phyloP scores from a whole-genome alignment of 805 yeast species.

The Scheffersomyces ergatensis region DNA sequence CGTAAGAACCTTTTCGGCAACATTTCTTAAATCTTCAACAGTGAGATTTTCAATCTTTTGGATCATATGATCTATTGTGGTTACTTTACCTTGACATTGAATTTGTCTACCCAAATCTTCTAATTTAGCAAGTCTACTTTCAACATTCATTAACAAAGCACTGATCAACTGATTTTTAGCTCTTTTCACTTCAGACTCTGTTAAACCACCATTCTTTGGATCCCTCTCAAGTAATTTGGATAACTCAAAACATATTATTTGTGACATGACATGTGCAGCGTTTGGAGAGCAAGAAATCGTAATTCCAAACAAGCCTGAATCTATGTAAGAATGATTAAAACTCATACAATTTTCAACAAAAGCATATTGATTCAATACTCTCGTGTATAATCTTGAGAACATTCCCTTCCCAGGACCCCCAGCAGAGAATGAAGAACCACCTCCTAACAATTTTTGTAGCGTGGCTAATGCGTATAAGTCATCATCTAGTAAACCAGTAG shows the following conservation, averaged over 20 bases:
- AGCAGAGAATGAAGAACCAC: conserved; percentile 96
- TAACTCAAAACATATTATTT: conserved; percentile 57
- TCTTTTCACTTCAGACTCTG: conserved; percentile 71
- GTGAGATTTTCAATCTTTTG: conserved; percentile 67
- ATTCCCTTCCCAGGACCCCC: conserved; percentile 99
- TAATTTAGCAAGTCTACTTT: conserved; percentile 86
- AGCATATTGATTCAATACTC: conserved; percentile 87
- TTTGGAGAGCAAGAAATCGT: conserved; percentile 81
- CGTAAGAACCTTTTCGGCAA: conserved; percentile 73
- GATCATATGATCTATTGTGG: conserved; percentile 81
- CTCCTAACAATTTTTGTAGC: conserved; percentile 86
- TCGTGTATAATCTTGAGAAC: conserved; percentile 91
- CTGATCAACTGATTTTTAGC: conserved; percentile 92
- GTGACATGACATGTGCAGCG: conserved; percentile 81
- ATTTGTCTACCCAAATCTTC: conserved; percentile 96
- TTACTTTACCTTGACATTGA: conserved; percentile 73
- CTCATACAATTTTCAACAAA: conserved; percentile 86
- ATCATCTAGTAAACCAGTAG: conserved; percentile 75
- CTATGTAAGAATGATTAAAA: conserved; percentile 86
- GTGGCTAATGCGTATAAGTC: conserved; percentile 91
- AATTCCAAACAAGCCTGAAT: conserved; percentile 89
- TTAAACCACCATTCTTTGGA: conserved; percentile 52
- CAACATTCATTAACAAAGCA: conserved; percentile 87
- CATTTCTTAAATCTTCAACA: conserved; percentile 63
- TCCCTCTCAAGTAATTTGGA: conserved; percentile 32